These are phyloP conservation scores for Mortierella sp. DNA, from an alignment of 371 early-diverging fungal genomes.

Conservation along the genomic window DNA sequence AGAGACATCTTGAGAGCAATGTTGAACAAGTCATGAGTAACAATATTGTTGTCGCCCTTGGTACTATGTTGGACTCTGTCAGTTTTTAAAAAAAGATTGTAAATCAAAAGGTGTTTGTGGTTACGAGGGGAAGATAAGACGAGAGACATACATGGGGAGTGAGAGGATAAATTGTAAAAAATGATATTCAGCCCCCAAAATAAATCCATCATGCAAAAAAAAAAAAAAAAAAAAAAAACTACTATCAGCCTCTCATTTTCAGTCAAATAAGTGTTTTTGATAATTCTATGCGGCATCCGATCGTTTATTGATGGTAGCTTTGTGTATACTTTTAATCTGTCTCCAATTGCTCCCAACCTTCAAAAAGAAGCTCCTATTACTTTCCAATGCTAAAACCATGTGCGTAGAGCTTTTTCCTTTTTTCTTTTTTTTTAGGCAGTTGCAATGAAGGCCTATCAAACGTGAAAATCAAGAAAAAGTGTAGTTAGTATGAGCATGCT, in stretches of 20 bases:
- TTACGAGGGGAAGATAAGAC: background rate
- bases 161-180: background rate
- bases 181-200: background rate
- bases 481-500: background rate
- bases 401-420: too few relatives aligned
- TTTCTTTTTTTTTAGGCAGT: constrained; percentile 20
- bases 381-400: background rate
- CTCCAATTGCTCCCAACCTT: background rate
- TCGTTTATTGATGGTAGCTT: constrained; percentile 1
- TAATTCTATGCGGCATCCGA: constrained; percentile 3
- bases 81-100: constrained; percentile 65
- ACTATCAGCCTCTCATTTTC: background rate
- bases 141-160: background rate
- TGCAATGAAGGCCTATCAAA: constrained; percentile 50
- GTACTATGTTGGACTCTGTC: constrained; percentile 91
- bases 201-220: constrained; percentile 5
- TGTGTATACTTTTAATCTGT: background rate
- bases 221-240: too few relatives aligned
- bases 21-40: constrained; percentile 92
- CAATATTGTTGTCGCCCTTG: constrained; percentile 96
- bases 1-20: constrained; percentile 94
- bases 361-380: background rate
- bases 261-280: background rate
- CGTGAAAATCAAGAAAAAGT: background rate
- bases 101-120: background rate